Evolutionary conservation across 257 asterid genomes (phyloP).

Genomic region (Handroanthus guayacan): DNA sequence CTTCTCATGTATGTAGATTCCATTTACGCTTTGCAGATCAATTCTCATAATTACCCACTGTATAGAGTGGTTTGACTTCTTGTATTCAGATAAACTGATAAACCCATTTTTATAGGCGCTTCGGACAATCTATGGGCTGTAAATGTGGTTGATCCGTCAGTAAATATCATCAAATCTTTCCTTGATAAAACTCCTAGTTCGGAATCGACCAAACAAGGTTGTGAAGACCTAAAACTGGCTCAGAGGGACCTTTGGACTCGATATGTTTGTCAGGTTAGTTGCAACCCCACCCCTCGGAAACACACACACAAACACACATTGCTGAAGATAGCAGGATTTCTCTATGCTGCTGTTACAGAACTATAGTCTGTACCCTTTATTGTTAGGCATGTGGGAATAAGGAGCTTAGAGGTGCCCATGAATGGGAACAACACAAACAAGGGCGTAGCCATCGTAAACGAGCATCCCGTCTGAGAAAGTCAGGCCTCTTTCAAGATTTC

Average conservation of each 20-base stretch:
- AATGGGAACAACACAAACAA: constrained; percentile 87
- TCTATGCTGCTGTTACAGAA: background rate
- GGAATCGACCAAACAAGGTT: constrained; percentile 36
- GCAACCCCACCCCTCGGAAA: background rate
- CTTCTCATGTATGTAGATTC: constrained; percentile 52
- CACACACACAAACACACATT: background rate
- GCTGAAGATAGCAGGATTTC: background rate
- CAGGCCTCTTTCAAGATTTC: constrained; percentile 29
- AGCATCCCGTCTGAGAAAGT: constrained; percentile 58
- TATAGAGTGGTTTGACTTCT: background rate
- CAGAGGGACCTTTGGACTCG: constrained; percentile 83
- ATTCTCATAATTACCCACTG: background rate
- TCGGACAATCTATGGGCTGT: constrained; percentile 62
- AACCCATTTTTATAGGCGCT: constrained; percentile 42
- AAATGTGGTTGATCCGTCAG: constrained; percentile 72
- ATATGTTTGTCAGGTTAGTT: constrained; percentile 71
- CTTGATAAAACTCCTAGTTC: constrained; percentile 40
- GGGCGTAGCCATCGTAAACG: constrained; percentile 89
- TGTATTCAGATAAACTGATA: constrained; percentile 10
- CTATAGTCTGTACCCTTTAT: background rate
- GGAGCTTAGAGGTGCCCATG: constrained; percentile 89
- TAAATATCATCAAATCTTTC: constrained; percentile 58
- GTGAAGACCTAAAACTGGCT: constrained; percentile 39
- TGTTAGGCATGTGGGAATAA: constrained; percentile 79
- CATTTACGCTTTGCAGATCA: constrained; percentile 12